A percentile compares a stretch with the other conserved stretches of the same genome.
Conservation (phyloP, 2,329 filamentous ascomycete genomes). For the Neopestalotiopsis sp. region DNA sequence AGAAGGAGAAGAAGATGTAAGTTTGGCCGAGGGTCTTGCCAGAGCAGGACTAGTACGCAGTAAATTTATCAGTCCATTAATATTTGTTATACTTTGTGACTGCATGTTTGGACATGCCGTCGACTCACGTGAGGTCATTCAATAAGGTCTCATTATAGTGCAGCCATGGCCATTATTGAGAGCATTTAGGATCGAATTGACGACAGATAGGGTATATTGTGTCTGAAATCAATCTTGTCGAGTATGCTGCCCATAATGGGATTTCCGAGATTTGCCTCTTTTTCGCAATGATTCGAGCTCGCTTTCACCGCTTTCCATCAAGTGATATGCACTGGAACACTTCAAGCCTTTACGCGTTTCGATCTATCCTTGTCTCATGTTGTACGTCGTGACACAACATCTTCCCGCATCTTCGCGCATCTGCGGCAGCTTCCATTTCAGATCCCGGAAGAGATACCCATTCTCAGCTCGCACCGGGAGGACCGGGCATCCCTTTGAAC, state of each 20-base stretch:
- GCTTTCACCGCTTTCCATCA: neutral
- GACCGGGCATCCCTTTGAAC: neutral
- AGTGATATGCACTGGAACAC: neutral
- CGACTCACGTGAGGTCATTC: neutral
- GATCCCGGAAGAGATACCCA: neutral
- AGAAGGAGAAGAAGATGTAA: too few relatives aligned
- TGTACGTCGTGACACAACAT: neutral
- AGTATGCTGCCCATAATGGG: neutral
- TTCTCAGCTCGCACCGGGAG: neutral
- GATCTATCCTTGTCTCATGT: conserved; percentile 4
- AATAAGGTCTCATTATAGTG: neutral
- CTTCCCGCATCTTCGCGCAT: neutral
- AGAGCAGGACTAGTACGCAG: too few relatives aligned
- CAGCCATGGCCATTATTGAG: neutral
- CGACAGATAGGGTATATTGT: neutral
- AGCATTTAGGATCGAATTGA: neutral
- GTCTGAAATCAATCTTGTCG: neutral
- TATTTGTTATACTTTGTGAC: neutral
- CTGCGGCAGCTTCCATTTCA: neutral
- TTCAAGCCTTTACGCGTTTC: neutral
- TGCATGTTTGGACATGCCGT: neutral
- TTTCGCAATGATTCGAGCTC: neutral
- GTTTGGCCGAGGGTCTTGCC: too few relatives aligned
- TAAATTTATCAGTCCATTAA: neutral
- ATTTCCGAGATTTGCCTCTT: neutral